Base-by-base conservation (phyloP, 148 eudicot genomes). In the Heliamphora exappendiculata region DNA sequence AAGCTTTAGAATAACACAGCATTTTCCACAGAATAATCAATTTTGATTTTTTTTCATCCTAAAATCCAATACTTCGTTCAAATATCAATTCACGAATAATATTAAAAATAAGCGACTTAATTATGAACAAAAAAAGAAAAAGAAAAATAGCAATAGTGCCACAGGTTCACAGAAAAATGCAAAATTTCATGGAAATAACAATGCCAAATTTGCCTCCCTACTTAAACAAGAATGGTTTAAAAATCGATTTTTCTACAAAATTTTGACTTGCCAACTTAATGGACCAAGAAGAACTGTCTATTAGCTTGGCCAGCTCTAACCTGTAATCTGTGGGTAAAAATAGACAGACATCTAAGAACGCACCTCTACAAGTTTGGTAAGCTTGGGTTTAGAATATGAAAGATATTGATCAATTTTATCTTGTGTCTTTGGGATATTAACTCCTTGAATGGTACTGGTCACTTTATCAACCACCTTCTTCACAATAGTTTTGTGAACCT, bases 401-500 rank as follows among this genome's bases (percentile, higher is more conserved):
- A 94, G 75, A 70, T 92, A 94, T 42, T 85, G 86, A 69, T 94
- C 96, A 31, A 94, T 85, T 72, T 90, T 90, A 26, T 92, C 93
- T 83, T 88, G 93, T 1, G 91, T 81, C 76, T 82, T 88, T 50
- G 98, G 98, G 64, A 92, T 72, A 70, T 92, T 90, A 36, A 78
- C 81, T 29, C 81, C 91, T 70, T 85, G 92, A 69, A 86, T 71
- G 39, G 94, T 78, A 72, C 85, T 83, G 4, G 85, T 84, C 71
- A 94, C 90, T 80, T 94, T 94, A 68, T 92, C 97, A 49, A 94
- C 97, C 54, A 87, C 97, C 74, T 92, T 94, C 80, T 89, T 91
- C 77, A 92, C 98, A 59, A 94, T 85, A 4, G 83, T 79, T 75
- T 94, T 94, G 82, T 88, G 87, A 41, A 87, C 88, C 16, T 94